Percentiles rank a stretch among this genome's conserved stretches.
Evolutionary conservation across 192 early-diverging fungal genomes (phyloP).

Genomic region (Podila epicladia): DNA sequence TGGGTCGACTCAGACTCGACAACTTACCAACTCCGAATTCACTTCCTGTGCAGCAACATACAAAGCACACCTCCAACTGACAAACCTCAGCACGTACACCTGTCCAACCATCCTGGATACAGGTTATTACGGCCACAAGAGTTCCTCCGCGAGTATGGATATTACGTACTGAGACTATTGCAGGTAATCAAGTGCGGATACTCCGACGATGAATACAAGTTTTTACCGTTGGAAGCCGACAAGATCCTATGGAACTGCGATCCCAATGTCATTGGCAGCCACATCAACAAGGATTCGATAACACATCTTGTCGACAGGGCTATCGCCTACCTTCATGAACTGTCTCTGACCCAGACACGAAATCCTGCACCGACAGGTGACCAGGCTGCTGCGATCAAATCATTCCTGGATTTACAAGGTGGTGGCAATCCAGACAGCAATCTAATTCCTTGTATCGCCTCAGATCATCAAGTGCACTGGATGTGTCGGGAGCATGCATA

Average conservation of each 20-base stretch:
- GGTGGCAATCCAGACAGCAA: too few relatives aligned
- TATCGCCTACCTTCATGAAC: neutral
- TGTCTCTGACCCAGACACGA: neutral
- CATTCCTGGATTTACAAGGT: too few relatives aligned
- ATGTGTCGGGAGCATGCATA: too few relatives aligned
- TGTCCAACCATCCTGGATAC: neutral
- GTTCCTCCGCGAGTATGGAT: neutral
- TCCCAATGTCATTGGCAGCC: neutral
- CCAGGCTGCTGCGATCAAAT: too few relatives aligned
- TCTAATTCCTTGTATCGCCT: too few relatives aligned
- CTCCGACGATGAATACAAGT: too few relatives aligned
- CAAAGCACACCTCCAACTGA: too few relatives aligned
- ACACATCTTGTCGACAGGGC: too few relatives aligned
- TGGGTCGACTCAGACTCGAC: too few relatives aligned
- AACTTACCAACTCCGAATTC: neutral
- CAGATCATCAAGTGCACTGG: too few relatives aligned
- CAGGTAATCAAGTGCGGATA: neutral
- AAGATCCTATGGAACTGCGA: neutral
- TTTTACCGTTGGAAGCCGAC: neutral
- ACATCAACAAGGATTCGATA: neutral
- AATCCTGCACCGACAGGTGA: too few relatives aligned
- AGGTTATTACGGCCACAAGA: neutral
- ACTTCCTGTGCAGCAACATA: neutral
- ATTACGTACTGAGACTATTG: neutral
- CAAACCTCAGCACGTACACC: neutral